Percentiles rank a stretch among this genome's conserved stretches.
Conservation (phyloP, 163 green algal genomes). For the Chlorella variabilis region DNA sequence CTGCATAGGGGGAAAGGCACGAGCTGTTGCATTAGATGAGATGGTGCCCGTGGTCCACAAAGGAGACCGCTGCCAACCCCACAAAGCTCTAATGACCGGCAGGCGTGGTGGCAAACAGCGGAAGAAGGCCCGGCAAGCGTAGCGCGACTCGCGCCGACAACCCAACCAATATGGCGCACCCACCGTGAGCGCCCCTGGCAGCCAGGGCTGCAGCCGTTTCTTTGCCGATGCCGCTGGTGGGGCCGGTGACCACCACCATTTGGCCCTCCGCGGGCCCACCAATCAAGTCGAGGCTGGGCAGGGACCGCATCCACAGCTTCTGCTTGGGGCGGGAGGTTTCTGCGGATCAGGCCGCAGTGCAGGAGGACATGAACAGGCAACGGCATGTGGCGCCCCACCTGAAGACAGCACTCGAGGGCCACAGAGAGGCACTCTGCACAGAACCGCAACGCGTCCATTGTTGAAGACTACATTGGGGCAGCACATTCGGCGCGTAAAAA, state of each 20-base stretch:
- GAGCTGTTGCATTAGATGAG: not conserved
- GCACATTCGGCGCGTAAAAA: not conserved
- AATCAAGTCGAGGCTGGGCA: constrained; percentile 40
- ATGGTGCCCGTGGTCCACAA: no score
- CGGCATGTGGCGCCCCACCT: not conserved
- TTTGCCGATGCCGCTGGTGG: constrained; percentile 66
- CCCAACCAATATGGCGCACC: not conserved
- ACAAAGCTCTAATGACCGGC: no score
- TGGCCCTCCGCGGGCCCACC: constrained; percentile 41
- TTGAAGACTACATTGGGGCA: not conserved
- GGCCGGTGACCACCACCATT: constrained; percentile 62
- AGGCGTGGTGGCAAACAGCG: no score
- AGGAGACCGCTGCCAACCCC: no score
- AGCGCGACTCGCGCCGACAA: no score
- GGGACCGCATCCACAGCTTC: constrained; percentile 30
- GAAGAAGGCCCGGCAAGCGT: no score
- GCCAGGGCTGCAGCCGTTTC: constrained; percentile 56
- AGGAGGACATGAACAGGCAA: not conserved
- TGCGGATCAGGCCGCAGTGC: not conserved
- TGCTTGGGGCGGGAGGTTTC: not conserved
- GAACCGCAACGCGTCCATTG: constrained; percentile 1
- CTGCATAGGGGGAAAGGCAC: constrained; percentile 26
- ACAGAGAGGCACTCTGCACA: not conserved
- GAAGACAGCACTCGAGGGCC: constrained; percentile 5
- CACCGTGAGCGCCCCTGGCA: constrained; percentile 48